Conservation (phyloP, 2,329 filamentous ascomycete genomes). For the Alternaria gansuensis region DNA sequence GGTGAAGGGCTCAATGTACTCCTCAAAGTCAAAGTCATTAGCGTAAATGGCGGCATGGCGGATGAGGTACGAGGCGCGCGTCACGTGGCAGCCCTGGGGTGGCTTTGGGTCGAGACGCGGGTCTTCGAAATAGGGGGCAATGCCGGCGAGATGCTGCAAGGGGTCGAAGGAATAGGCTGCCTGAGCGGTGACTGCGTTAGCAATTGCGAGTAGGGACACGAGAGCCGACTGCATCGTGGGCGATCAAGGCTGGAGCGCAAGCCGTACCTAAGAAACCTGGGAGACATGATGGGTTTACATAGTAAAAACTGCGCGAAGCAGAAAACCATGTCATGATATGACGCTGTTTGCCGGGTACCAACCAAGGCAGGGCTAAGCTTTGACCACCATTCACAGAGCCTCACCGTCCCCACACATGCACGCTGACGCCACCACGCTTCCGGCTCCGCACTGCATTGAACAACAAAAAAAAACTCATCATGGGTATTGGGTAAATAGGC, state of each 20-base stretch:
- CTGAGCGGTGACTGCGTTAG: slow-evolving; percentile 37
- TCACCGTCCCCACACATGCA: slow-evolving; percentile 7
- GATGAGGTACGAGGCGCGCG: slow-evolving; percentile 59
- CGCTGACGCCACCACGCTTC: neutral
- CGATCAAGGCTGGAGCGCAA: slow-evolving; percentile 13
- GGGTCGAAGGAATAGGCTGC: slow-evolving; percentile 57
- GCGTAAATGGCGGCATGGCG: slow-evolving; percentile 63
- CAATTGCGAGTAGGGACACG: slow-evolving; percentile 38
- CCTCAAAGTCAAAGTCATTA: slow-evolving; percentile 63
- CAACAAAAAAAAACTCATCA: neutral
- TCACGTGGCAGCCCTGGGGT: slow-evolving; percentile 62
- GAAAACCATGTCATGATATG: slow-evolving; percentile 26
- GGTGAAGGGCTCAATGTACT: slow-evolving; percentile 61
- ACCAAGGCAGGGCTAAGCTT: slow-evolving; percentile 27
- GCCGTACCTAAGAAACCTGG: slow-evolving; percentile 18
- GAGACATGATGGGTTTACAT: slow-evolving; percentile 1
- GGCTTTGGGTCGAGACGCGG: slow-evolving; percentile 58
- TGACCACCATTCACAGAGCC: slow-evolving; percentile 7
- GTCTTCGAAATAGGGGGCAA: slow-evolving; percentile 62
- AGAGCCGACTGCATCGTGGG: slow-evolving; percentile 30
- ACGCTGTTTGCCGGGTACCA: slow-evolving; percentile 27
- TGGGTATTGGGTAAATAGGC: slow-evolving; percentile 4
- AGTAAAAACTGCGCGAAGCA: slow-evolving; percentile 10
- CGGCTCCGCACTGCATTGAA: slow-evolving; percentile 1
- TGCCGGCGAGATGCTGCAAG: slow-evolving; percentile 60